These are phyloP conservation scores for Penicillium sp. DNA, from an alignment of 2,329 filamentous ascomycete species.

Conservation along the genomic window DNA sequence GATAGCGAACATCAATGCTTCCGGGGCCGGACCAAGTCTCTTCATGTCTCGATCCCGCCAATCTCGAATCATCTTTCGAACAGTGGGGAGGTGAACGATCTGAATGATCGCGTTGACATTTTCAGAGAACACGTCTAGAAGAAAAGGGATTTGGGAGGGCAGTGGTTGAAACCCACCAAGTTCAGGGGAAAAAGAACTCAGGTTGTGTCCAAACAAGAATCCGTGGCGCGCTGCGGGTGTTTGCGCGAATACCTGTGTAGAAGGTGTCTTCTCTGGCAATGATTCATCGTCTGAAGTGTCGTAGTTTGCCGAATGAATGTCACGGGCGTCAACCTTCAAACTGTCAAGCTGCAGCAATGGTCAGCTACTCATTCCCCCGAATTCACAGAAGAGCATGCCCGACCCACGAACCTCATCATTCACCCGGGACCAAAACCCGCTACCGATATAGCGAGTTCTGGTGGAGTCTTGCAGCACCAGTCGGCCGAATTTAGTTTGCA, in stretches of 20 bases:
- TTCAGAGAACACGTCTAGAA: slow-evolving; percentile 54
- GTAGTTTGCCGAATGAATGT: slow-evolving; percentile 35
- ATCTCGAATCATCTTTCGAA: slow-evolving; percentile 32
- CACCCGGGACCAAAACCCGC: slow-evolving; percentile 59
- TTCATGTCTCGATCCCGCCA: slow-evolving; percentile 36
- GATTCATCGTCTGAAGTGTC: slow-evolving; percentile 39
- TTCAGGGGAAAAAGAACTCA: slow-evolving; percentile 28
- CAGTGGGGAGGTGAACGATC: slow-evolving; percentile 34
- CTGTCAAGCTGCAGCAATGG: slow-evolving; percentile 16
- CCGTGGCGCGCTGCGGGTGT: slow-evolving; percentile 51
- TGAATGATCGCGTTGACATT: slow-evolving; percentile 51
- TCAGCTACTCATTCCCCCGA: background rate
- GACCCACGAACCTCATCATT: slow-evolving; percentile 53
- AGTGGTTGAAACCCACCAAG: slow-evolving; percentile 52
- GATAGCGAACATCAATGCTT: slow-evolving; percentile 59
- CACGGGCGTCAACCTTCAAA: slow-evolving; percentile 24
- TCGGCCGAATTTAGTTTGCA: slow-evolving; percentile 51
- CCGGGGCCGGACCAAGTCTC: slow-evolving; percentile 46
- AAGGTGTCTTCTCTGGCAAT: slow-evolving; percentile 27
- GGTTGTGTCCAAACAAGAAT: slow-evolving; percentile 55
- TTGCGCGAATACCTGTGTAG: slow-evolving; percentile 43
- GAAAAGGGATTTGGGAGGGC: slow-evolving; percentile 58
- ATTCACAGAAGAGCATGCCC: too few species aligned
- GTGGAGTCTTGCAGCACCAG: slow-evolving; percentile 50
- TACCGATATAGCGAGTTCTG: slow-evolving; percentile 53